Evolutionary conservation across 2,329 filamentous ascomycete genomes (phyloP).

Genomic region (Eutypa lata): DNA sequence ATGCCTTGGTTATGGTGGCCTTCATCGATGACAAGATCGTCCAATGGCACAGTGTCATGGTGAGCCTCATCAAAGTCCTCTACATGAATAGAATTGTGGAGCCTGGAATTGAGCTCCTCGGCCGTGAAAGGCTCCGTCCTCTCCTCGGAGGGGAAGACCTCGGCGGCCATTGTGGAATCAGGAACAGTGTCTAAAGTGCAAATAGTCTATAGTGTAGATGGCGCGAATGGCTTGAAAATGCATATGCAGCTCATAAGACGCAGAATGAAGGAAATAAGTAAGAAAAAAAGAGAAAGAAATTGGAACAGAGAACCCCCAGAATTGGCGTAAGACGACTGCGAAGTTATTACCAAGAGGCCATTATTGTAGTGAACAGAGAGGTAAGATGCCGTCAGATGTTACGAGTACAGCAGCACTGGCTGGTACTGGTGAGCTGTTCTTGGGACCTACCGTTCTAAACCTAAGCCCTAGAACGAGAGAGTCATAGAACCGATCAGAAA

Average conservation of each 20-base stretch:
- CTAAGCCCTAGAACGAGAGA: slow-evolving; percentile 17
- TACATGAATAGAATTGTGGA: slow-evolving; percentile 41
- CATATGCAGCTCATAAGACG: not conserved
- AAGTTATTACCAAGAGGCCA: slow-evolving; percentile 11
- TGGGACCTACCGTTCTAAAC: slow-evolving; percentile 15
- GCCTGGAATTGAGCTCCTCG: slow-evolving; percentile 51
- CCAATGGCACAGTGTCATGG: slow-evolving; percentile 48
- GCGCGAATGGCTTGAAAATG: not conserved
- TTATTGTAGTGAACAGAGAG: slow-evolving; percentile 10
- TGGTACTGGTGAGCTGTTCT: slow-evolving; percentile 14
- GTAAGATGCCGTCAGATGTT: slow-evolving; percentile 25
- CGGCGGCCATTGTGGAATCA: slow-evolving; percentile 38
- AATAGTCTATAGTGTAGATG: not conserved
- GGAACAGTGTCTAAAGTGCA: slow-evolving; percentile 8
- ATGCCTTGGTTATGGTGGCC: slow-evolving; percentile 53
- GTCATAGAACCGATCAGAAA: slow-evolving; percentile 29
- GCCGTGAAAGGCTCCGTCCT: slow-evolving; percentile 58
- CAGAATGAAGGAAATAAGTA: not conserved
- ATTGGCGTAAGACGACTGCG: not conserved
- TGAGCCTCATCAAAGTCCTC: slow-evolving; percentile 39
- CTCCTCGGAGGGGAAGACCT: slow-evolving; percentile 45
- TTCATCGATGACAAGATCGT: slow-evolving; percentile 49
- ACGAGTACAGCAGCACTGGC: not conserved
- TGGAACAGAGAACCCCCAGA: not conserved
- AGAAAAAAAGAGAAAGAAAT: slow-evolving; percentile 1